Percentiles rank a stretch among this genome's conserved stretches.
Conservation (phyloP, 2,329 filamentous ascomycete species). For the Aspergillus sp. region DNA sequence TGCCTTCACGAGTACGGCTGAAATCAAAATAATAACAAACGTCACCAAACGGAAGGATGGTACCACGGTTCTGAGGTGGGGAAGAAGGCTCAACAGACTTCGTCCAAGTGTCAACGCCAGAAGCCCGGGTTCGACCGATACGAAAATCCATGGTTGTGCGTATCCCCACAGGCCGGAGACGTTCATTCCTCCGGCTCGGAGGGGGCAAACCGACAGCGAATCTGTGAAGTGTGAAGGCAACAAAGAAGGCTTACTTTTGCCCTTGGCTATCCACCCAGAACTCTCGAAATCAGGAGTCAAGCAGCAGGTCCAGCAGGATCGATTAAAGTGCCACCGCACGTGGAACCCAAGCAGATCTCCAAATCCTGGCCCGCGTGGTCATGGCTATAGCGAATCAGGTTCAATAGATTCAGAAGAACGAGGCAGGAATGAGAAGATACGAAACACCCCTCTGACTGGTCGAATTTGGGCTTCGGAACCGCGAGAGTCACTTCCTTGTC, state of each 20-base stretch:
- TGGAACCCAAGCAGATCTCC: constrained; percentile 17
- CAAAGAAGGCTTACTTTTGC: background rate
- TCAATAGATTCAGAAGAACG: background rate
- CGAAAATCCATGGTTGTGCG: background rate
- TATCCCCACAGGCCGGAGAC: background rate
- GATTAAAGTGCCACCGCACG: constrained; percentile 20
- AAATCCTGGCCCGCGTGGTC: constrained; percentile 14
- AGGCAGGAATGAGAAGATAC: background rate
- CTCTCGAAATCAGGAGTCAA: background rate
- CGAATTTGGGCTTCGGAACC: background rate
- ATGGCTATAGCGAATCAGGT: constrained; percentile 1
- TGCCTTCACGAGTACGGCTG: background rate
- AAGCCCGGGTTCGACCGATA: background rate
- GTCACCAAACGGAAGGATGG: background rate
- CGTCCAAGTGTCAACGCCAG: background rate
- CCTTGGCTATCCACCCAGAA: constrained; percentile 4
- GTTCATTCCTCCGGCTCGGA: background rate
- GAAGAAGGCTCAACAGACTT: background rate
- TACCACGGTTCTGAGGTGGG: background rate
- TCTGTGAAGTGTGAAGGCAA: background rate
- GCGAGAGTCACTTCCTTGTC: background rate
- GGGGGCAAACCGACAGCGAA: background rate
- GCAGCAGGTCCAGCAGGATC: constrained; percentile 17
- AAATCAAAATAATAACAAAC: background rate
- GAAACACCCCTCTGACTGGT: background rate